phyloP scores from a whole-genome alignment of 2,329 filamentous ascomycete genomes.

The Decorospora gaudefroyi region DNA sequence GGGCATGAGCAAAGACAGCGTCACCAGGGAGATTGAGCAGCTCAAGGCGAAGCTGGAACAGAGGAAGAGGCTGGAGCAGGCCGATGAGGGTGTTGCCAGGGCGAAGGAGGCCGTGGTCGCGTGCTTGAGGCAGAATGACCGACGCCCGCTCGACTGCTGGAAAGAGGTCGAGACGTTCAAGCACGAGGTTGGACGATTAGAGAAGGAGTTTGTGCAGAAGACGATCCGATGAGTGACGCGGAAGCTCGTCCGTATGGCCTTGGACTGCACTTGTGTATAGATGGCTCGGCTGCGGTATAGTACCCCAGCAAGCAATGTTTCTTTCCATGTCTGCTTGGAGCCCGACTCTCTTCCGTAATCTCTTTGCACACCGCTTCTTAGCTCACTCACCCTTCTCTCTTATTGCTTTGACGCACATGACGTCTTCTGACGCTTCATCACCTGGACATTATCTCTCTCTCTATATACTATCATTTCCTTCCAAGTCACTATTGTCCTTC shows the following conservation, averaged over 20 bases:
- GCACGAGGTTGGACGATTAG: slow-evolving; percentile 81
- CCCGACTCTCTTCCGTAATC: no score
- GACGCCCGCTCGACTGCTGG: slow-evolving; percentile 91
- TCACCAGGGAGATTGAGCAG: slow-evolving; percentile 62
- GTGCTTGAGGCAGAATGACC: slow-evolving; percentile 82
- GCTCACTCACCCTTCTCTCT: not conserved
- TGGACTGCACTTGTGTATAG: slow-evolving; percentile 27
- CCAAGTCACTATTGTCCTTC: no score
- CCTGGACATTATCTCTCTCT: no score
- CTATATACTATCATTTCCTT: no score
- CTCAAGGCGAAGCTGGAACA: slow-evolving; percentile 56
- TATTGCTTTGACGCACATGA: no score
- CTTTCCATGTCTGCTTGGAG: no score
- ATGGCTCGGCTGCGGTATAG: slow-evolving; percentile 22
- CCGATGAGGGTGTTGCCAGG: slow-evolving; percentile 72
- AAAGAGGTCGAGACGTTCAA: slow-evolving; percentile 90
- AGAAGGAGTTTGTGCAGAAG: slow-evolving; percentile 85
- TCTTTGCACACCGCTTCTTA: no score
- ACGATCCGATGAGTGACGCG: slow-evolving; percentile 58
- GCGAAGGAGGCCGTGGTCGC: slow-evolving; percentile 76
- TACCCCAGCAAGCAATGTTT: slow-evolving; percentile 6
- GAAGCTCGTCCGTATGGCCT: not conserved
- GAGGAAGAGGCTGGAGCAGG: slow-evolving; percentile 62
- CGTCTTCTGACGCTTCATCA: no score
- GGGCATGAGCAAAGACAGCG: slow-evolving; percentile 57